Conservation (phyloP, 1,284 basidiomycete genomes). For the Serendipita sp. region DNA sequence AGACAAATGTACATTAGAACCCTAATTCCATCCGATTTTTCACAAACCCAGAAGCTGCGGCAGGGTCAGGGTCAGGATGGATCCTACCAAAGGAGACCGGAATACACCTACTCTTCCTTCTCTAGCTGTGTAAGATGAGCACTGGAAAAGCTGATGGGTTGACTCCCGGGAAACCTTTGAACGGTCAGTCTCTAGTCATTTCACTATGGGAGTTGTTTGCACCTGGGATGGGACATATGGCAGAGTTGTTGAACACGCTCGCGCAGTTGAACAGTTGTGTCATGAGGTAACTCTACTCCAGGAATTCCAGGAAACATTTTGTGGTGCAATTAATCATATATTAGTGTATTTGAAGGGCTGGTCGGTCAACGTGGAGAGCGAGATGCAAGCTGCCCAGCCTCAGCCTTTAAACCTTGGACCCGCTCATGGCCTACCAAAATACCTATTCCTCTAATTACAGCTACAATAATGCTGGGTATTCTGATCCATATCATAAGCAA, state of each 20-base stretch:
- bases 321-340: background rate
- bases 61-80: constrained; percentile 3
- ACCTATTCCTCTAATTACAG: background rate
- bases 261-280: background rate
- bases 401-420: background rate
- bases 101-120: constrained; percentile 52
- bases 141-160: constrained; percentile 76
- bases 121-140: constrained; percentile 65
- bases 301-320: constrained; percentile 4
- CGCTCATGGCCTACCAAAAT: background rate
- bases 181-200: background rate
- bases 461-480: constrained; percentile 5
- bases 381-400: background rate
- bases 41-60: constrained; percentile 92
- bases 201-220: background rate
- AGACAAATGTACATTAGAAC: constrained; percentile 79
- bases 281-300: background rate
- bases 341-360: background rate
- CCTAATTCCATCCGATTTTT: constrained; percentile 96
- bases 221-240: background rate
- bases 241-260: constrained; percentile 2
- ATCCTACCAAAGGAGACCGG: constrained; percentile 17
- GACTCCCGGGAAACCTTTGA: constrained; percentile 77
- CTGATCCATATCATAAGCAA: background rate
- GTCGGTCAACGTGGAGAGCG: background rate